Conservation (phyloP, 768 basidiomycete species). For the Tylopilus subfusipes region DNA sequence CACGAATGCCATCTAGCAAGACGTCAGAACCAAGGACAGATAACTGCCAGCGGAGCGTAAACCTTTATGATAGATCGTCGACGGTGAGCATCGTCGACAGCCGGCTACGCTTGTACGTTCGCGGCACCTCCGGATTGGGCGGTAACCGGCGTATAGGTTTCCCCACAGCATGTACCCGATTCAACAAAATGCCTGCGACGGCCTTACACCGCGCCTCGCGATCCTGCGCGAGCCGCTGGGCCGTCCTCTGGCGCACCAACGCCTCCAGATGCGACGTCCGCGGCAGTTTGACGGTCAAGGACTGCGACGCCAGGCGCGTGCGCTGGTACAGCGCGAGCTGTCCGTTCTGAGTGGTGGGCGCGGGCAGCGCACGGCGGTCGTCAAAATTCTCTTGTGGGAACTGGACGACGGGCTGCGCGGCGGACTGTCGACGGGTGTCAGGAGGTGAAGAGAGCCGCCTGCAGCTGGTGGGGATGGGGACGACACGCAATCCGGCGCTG, state of each 20-base stretch:
- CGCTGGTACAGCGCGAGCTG: conserved; percentile 22
- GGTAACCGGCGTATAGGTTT: conserved; percentile 47
- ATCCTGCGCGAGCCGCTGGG: conserved; percentile 33
- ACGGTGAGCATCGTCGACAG: conserved; percentile 49
- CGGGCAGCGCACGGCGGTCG: conserved; percentile 20
- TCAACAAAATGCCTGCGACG: conserved; percentile 57
- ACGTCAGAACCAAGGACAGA: not conserved
- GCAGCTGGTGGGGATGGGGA: conserved; percentile 23
- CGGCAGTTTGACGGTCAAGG: conserved; percentile 25
- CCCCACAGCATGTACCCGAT: conserved; percentile 50
- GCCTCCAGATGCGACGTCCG: conserved; percentile 21
- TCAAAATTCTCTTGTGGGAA: conserved; percentile 25
- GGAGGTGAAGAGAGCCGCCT: conserved; percentile 24
- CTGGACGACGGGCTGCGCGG: conserved; percentile 12
- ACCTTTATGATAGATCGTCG: conserved; percentile 33
- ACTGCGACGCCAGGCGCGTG: conserved; percentile 29
- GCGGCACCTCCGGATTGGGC: conserved; percentile 28
- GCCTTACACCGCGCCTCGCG: conserved; percentile 45
- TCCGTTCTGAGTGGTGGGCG: not conserved
- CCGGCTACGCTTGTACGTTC: conserved; percentile 50
- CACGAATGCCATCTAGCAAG: conserved; percentile 9
- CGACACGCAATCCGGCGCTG: conserved; percentile 27
- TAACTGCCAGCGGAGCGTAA: not conserved
- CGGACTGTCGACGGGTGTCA: conserved; percentile 12
- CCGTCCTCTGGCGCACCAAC: conserved; percentile 30